Percentiles rank a stretch among this genome's conserved stretches.
Evolutionary conservation across 2,329 filamentous ascomycete species (phyloP).

Genomic region (Talaromyces sp.): DNA sequence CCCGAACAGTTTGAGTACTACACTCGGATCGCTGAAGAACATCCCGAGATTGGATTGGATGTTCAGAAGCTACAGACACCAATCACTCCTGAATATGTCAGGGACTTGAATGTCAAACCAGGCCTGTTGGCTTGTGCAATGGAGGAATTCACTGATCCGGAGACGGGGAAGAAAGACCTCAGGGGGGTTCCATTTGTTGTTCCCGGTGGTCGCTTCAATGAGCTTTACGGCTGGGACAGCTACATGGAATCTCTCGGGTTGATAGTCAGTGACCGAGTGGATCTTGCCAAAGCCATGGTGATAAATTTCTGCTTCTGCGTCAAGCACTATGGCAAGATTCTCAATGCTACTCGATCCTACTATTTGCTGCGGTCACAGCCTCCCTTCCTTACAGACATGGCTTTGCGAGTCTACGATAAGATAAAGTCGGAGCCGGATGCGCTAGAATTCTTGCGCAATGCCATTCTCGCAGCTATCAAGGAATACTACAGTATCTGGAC

Average conservation of each 20-base stretch:
- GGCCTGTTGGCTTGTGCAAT: slow-evolving; percentile 87
- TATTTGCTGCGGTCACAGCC: slow-evolving; percentile 92
- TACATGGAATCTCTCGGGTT: slow-evolving; percentile 96
- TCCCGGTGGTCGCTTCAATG: slow-evolving; percentile 94
- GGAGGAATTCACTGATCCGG: slow-evolving; percentile 64
- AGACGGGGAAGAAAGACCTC: slow-evolving; percentile 64
- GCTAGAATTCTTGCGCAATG: slow-evolving; percentile 70
- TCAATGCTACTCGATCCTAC: slow-evolving; percentile 94
- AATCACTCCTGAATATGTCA: slow-evolving; percentile 75
- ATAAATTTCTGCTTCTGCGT: slow-evolving; percentile 97
- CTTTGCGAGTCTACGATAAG: slow-evolving; percentile 83
- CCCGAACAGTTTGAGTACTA: slow-evolving; percentile 91
- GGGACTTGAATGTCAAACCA: slow-evolving; percentile 78
- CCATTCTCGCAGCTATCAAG: slow-evolving; percentile 89
- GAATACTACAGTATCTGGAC: slow-evolving; percentile 92
- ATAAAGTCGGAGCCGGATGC: slow-evolving; percentile 81
- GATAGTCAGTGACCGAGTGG: slow-evolving; percentile 73
- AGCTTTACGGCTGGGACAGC: slow-evolving; percentile 97
- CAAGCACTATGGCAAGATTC: slow-evolving; percentile 94
- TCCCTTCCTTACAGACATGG: slow-evolving; percentile 96
- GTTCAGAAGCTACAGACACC: slow-evolving; percentile 67
- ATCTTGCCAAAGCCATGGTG: slow-evolving; percentile 91
- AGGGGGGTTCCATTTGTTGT: slow-evolving; percentile 91
- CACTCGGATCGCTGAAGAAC: slow-evolving; percentile 66
- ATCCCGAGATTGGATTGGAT: slow-evolving; percentile 80